Evolutionary conservation across 2,329 filamentous ascomycete genomes (phyloP).

Genomic region (Orbilia blumenaviensis): DNA sequence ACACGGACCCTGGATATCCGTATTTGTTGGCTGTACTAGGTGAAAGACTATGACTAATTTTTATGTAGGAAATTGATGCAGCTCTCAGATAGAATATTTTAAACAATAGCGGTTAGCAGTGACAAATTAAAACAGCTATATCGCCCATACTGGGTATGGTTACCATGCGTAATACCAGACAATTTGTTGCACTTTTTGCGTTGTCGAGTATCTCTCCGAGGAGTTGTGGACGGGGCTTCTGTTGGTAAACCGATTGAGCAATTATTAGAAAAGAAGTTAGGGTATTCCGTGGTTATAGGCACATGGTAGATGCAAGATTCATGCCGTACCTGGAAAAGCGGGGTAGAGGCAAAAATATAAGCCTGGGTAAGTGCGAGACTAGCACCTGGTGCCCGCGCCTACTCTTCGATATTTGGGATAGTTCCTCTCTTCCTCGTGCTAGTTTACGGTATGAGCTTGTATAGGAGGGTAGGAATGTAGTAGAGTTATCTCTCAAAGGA

Average conservation of each 20-base stretch:
- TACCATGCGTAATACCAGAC: not conserved
- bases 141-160: too few relatives aligned
- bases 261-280: not conserved
- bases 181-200: conserved; percentile 14
- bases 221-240: not conserved
- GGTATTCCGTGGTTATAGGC: not conserved
- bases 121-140: too few relatives aligned
- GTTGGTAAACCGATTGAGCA: not conserved
- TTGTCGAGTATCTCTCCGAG: not conserved
- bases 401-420: not conserved
- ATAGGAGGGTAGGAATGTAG: too few relatives aligned
- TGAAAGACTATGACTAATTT: not conserved
- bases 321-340: not conserved
- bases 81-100: too few relatives aligned
- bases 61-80: not conserved
- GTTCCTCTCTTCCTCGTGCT: too few relatives aligned
- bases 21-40: conserved; percentile 24
- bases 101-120: too few relatives aligned
- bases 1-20: conserved; percentile 24
- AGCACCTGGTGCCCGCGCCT: too few relatives aligned
- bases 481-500: not conserved
- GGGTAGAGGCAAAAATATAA: conserved; percentile 2
- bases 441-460: too few relatives aligned
- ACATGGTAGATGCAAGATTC: not conserved
- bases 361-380: too few relatives aligned